Conservation (phyloP, 2,329 filamentous ascomycete species). For the Zymoseptoria passerinii region DNA sequence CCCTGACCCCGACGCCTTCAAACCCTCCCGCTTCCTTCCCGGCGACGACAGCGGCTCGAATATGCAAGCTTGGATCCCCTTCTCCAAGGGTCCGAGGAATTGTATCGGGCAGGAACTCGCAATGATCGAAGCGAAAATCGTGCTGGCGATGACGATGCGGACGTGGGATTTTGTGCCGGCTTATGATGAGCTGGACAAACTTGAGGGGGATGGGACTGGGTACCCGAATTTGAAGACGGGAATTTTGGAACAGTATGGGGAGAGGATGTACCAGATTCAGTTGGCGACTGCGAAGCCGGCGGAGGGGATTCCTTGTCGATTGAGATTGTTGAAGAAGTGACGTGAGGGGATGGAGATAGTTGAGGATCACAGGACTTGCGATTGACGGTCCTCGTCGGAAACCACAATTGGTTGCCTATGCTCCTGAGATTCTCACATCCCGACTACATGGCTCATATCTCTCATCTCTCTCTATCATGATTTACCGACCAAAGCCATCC, state of each 20-base stretch:
- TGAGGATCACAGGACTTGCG: too few relatives aligned
- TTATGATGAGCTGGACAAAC: slow-evolving; percentile 31
- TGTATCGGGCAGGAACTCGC: slow-evolving; percentile 53
- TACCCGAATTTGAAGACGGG: slow-evolving; percentile 23
- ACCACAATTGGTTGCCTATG: too few relatives aligned
- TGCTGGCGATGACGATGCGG: slow-evolving; percentile 43
- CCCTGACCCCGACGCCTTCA: slow-evolving; percentile 30
- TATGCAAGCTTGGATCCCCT: slow-evolving; percentile 44
- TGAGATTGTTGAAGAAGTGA: slow-evolving; percentile 13
- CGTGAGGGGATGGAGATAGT: too few relatives aligned
- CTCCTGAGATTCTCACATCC: too few relatives aligned
- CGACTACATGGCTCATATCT: too few relatives aligned
- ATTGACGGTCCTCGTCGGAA: too few relatives aligned
- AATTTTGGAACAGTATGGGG: slow-evolving; percentile 25
- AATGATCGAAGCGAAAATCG: slow-evolving; percentile 44
- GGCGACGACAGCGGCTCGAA: slow-evolving; percentile 31
- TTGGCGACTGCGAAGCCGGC: slow-evolving; percentile 28
- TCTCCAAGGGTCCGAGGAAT: slow-evolving; percentile 47
- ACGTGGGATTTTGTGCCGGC: slow-evolving; percentile 42
- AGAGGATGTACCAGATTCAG: slow-evolving; percentile 30
- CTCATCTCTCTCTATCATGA: too few relatives aligned
- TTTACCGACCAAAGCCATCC: too few relatives aligned
- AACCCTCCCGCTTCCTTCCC: slow-evolving; percentile 42
- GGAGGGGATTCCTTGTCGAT: slow-evolving; percentile 28
- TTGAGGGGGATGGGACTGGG: slow-evolving; percentile 30